Base-by-base conservation (phyloP, 208 protist species). In the Willaertia magna region DNA sequence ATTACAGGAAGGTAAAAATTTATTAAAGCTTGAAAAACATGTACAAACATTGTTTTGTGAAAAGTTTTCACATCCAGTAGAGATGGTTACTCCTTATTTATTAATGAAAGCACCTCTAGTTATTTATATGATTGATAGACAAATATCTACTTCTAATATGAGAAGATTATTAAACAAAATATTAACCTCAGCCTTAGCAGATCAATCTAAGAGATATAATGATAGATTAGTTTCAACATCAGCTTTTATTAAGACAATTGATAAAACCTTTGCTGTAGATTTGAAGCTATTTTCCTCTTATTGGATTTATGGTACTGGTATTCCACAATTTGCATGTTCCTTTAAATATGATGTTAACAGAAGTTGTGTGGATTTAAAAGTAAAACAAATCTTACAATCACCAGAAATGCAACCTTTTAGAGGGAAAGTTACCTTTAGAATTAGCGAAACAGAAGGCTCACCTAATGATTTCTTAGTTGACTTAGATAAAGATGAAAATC, bases 251-350 rank as follows among this genome's bases (percentile, higher is more conserved):
- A 83, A 83, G 34, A 83, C 26, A 4, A 22, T 49, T 40, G 16
- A 55, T 9, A 49, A 55, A 4, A 55, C 20, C 1, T 83, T 42
- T 55, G 26, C n/a, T 1, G 46, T 55, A 20, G 78, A 83, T 42
- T 83, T 83, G 46, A 83, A 83, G 55, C 6, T 34, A 20, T 83
- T 83, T 55, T 4, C 46, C 22, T 40, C 40, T 40, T 83, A 83
- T 55, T 83, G 78, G 78, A 55, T 83, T 55, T 83, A 83, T 42
- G 18, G 30, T 30, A 83, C 78, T 55, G 78, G 78, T n/a, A 52
- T 83, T n/a, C 78, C 78, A 55, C 18, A 42, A 26, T 43, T 83
- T 55, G 46, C 40, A 44, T 49, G 18, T 42, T 22, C 14, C 22
- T 83, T 55, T 40, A 83, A 30, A 39, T 83, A 83, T 55, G 78